These are phyloP conservation scores for Melaleuca quinquenervia DNA, from an alignment of 345 rosid genomes.

Conservation along the genomic window DNA sequence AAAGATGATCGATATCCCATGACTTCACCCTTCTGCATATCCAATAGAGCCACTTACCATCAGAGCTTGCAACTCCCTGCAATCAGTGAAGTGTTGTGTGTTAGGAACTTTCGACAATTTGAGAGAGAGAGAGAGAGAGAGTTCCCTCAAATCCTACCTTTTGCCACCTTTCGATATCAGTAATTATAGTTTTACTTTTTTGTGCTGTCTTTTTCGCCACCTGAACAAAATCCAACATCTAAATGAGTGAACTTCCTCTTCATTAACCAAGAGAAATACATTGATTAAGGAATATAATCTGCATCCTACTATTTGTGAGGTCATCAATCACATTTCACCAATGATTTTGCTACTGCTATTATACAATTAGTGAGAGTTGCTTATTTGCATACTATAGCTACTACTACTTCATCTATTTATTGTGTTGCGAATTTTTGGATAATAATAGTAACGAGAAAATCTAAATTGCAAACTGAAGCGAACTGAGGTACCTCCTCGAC, in stretches of 20 bases:
- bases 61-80: constrained; percentile 98
- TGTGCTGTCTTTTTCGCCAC: constrained; percentile 86
- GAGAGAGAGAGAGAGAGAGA: constrained; percentile 1
- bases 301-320: neutral
- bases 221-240: constrained; percentile 23
- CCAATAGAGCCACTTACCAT: constrained; percentile 41
- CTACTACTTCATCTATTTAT: neutral
- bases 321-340: neutral
- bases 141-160: constrained; percentile 41
- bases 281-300: neutral
- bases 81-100: constrained; percentile 4
- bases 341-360: neutral
- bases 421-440: neutral
- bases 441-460: neutral
- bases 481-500: constrained; percentile 72
- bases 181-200: constrained; percentile 72
- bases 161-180: constrained; percentile 95
- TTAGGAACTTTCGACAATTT: constrained; percentile 2
- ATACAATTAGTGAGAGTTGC: neutral
- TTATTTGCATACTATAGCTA: neutral
- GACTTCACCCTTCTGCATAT: neutral
- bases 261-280: neutral
- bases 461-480: neutral
- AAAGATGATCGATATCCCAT: neutral
- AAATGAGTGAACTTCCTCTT: neutral